Base-by-base conservation (phyloP, 192 early-diverging fungal species). In the Rhizophagus sp. region DNA sequence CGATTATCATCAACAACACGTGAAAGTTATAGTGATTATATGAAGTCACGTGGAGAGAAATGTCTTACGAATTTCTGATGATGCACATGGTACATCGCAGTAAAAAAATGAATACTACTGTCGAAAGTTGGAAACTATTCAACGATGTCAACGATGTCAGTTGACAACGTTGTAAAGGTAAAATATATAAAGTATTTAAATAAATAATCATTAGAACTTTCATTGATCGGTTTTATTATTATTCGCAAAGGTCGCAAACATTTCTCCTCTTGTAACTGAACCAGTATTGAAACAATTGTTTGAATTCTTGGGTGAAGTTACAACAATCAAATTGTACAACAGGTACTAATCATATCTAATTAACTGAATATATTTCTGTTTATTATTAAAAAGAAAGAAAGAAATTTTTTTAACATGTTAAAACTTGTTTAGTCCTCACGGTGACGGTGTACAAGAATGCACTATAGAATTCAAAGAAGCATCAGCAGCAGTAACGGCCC, bases 211-310 rank as follows among this genome's bases (percentile, higher is more conserved):
- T 67, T 62, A 34, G 13, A 22, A 63, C 10, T 4, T 64, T 11
- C 62, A 12, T 10, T 66, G 12, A 66, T 30, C 25, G 9, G 12
- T 30, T 27, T 66, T 66, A 66, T 17, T 64, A 41, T 50, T 36
- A 12, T 17, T 39, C 41, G 8, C 82, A 50, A 82, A 92, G 86
- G 93, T 92, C 19, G 77, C 91, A 34, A 93, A 94, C 75, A 85
- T 95, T 27, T 92, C 91, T 11, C 61, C 85, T 5, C 84, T 89
- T 27, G 93, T 93, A 34, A 86, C 83, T 66, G 83, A 85, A 69
- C 82, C 82, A 19, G 87, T 93, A 2, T 75, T 95, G 39, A 74
- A 79, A 15, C 69, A 83, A 30, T 81, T 95, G 34, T 93, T 95
- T 80, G 82, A 81, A 63, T 88, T 87, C 75, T 69, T 95, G 8